Evolutionary conservation across 2,329 filamentous ascomycete genomes (phyloP).

Genomic region (Penicillium fuscoglaucum): DNA sequence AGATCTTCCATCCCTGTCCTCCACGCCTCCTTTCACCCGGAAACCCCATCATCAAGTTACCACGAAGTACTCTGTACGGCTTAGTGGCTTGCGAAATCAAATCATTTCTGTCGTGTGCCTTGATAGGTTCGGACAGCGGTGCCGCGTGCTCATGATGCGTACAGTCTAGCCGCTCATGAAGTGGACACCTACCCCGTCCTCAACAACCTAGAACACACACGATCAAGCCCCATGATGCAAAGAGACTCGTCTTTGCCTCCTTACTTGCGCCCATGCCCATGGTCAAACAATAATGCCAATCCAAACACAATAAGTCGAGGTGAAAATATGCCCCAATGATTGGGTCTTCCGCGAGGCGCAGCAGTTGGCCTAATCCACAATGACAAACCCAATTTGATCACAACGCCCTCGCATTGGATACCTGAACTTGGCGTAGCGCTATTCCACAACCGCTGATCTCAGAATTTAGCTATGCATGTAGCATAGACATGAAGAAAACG

Average conservation of each 20-base stretch:
- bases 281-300: conserved; percentile 2
- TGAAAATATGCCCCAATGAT: neutral
- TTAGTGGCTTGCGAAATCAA: neutral
- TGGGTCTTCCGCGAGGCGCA: conserved; percentile 6
- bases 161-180: conserved; percentile 1
- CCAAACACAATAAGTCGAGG: neutral
- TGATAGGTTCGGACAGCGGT: neutral
- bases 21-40: neutral
- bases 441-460: neutral
- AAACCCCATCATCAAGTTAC: neutral
- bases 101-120: neutral
- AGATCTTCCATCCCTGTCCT: neutral
- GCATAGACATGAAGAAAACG: conserved; percentile 1
- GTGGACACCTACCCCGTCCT: conserved; percentile 1
- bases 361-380: neutral
- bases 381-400: neutral
- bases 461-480: neutral
- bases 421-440: neutral
- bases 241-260: neutral
- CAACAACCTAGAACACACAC: neutral
- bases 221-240: neutral
- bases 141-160: neutral
- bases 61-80: neutral
- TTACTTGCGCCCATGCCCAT: conserved; percentile 1
- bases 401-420: conserved; percentile 4